Evolutionary conservation across 2,329 filamentous ascomycete genomes (phyloP).

Genomic region (Microdochium bolleyi): DNA sequence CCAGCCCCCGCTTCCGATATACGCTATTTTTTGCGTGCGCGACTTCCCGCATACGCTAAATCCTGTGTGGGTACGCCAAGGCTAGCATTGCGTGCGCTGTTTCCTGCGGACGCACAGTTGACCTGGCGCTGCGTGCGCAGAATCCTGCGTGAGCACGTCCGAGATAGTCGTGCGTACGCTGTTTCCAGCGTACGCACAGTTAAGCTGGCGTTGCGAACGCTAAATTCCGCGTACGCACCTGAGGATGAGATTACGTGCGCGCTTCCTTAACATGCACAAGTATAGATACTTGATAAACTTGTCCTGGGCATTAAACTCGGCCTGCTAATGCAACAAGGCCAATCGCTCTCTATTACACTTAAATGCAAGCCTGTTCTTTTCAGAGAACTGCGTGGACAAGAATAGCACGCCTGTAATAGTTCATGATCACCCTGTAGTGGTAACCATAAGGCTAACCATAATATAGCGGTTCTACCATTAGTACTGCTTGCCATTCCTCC

Average conservation of each 20-base stretch:
- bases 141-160: not conserved
- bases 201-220: not conserved
- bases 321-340: not conserved
- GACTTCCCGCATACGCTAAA: not conserved
- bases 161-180: not conserved
- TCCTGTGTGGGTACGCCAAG: not conserved
- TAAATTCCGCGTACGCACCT: not conserved
- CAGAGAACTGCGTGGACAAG: not conserved
- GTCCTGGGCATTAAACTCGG: not conserved
- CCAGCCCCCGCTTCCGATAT: not conserved
- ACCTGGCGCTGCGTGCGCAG: not conserved
- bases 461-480: not conserved
- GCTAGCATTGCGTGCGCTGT: not conserved
- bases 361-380: not conserved
- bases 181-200: not conserved
- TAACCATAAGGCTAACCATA: not conserved
- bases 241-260: not conserved
- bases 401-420: not conserved
- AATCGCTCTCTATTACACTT: not conserved
- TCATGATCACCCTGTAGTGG: not conserved
- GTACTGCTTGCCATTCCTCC: not conserved
- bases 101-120: not conserved
- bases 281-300: not conserved
- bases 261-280: not conserved
- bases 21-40: not conserved